Conservation (phyloP, 768 basidiomycete species). For the Russula vinacea region DNA sequence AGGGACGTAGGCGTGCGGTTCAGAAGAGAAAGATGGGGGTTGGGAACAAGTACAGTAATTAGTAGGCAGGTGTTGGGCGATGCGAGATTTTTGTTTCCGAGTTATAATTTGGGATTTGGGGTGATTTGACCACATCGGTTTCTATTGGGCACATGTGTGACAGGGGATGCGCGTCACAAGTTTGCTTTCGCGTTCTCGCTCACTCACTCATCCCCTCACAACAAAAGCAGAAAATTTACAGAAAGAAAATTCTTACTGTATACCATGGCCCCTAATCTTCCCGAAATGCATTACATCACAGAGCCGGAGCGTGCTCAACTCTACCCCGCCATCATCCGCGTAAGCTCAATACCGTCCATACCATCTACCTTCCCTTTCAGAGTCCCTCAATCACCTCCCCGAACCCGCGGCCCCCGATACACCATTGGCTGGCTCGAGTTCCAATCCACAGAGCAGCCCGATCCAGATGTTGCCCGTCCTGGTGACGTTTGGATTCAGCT, state of each 20-base stretch:
- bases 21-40: constrained; percentile 9
- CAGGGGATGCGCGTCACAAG: neutral
- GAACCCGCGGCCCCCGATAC: constrained; percentile 20
- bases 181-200: neutral
- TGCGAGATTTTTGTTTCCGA: neutral
- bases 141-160: neutral
- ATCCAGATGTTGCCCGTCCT: constrained; percentile 23
- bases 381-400: constrained; percentile 10
- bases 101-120: neutral
- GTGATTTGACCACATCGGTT: neutral
- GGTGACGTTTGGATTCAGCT: constrained; percentile 27
- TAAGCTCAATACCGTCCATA: constrained; percentile 15
- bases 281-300: constrained; percentile 24
- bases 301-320: constrained; percentile 20
- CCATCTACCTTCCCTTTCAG: constrained; percentile 19
- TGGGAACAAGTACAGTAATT: constrained; percentile 2
- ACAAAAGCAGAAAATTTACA: neutral
- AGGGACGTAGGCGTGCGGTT: constrained; percentile 11
- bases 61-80: neutral
- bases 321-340: constrained; percentile 17
- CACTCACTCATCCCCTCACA: neutral
- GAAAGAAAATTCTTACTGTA: neutral
- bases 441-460: constrained; percentile 22
- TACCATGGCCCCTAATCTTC: neutral
- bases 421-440: constrained; percentile 25